Conservation (phyloP, 169 alveolate genomes). For the Condylostoma magnum region DNA sequence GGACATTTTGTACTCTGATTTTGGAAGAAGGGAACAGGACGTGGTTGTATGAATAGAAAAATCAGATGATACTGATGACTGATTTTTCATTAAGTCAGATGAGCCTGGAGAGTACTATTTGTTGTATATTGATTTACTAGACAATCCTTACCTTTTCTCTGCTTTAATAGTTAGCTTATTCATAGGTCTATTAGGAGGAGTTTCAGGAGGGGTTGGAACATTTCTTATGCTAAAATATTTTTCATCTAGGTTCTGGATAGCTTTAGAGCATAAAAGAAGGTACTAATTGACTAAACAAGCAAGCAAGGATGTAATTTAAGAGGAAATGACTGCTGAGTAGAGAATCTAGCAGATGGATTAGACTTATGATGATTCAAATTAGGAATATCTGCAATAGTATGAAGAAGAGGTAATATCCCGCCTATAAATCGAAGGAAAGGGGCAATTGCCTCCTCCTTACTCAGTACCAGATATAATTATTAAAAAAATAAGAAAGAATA, state of each 20-base stretch:
- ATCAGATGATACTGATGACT: not conserved
- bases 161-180: not conserved
- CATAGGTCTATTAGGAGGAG: not conserved
- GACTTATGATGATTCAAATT: not conserved
- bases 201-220: not conserved
- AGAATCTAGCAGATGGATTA: too few relatives aligned
- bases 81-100: not conserved
- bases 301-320: too few relatives aligned
- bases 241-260: not conserved
- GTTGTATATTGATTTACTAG: not conserved
- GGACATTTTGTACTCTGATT: not conserved
- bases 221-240: not conserved
- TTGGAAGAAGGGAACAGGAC: not conserved
- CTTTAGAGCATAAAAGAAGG: constrained; percentile 2
- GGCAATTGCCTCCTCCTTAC: not conserved
- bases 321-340: too few relatives aligned
- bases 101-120: not conserved
- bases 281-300: too few relatives aligned
- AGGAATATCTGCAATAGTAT: not conserved
- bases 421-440: not conserved
- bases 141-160: not conserved
- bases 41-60: not conserved
- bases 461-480: not conserved
- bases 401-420: not conserved
- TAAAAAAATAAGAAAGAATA: not conserved